These are phyloP conservation scores for Claviceps maximensis DNA, from an alignment of 2,329 filamentous ascomycete genomes.

Conservation along the genomic window DNA sequence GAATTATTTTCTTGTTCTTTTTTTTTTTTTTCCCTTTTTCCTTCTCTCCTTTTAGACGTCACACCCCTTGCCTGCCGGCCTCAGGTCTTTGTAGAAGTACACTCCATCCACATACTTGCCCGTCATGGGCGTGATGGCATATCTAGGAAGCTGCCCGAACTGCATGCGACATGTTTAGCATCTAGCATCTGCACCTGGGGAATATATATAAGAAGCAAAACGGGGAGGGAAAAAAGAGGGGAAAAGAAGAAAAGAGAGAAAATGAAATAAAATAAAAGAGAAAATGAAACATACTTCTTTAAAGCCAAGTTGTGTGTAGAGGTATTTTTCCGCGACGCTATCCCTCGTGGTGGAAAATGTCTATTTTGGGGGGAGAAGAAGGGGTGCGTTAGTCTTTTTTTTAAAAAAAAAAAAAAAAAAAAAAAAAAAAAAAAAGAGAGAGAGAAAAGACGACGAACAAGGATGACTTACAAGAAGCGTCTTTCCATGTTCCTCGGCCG, in stretches of 20 bases:
- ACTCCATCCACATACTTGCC: constrained; percentile 4
- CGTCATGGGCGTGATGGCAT: constrained; percentile 6
- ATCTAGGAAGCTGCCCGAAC: constrained; percentile 5
- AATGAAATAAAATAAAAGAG: not conserved
- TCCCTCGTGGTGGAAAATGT: constrained; percentile 4
- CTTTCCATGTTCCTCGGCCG: constrained; percentile 2
- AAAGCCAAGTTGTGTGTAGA: constrained; percentile 7
- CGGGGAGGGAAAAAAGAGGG: too few species aligned
- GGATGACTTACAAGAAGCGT: constrained; percentile 6
- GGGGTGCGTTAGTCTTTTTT: too few species aligned
- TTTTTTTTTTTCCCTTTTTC: too few species aligned
- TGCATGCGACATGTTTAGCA: not conserved
- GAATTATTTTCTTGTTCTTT: too few species aligned
- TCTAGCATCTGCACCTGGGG: too few species aligned
- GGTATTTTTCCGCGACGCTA: constrained; percentile 6
- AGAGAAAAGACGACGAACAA: too few species aligned
- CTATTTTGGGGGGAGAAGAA: too few species aligned
- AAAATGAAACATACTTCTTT: not conserved
- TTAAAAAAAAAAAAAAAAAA: too few species aligned
- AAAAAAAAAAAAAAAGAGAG: not conserved
- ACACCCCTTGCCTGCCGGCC: too few species aligned
- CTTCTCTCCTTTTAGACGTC: too few species aligned
- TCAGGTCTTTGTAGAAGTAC: constrained; percentile 3
- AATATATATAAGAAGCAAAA: too few species aligned
- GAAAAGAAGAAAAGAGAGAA: not conserved